These are phyloP conservation scores for Phialophora chinensis DNA, from an alignment of 2,329 filamentous ascomycete species.

Conservation along the genomic window DNA sequence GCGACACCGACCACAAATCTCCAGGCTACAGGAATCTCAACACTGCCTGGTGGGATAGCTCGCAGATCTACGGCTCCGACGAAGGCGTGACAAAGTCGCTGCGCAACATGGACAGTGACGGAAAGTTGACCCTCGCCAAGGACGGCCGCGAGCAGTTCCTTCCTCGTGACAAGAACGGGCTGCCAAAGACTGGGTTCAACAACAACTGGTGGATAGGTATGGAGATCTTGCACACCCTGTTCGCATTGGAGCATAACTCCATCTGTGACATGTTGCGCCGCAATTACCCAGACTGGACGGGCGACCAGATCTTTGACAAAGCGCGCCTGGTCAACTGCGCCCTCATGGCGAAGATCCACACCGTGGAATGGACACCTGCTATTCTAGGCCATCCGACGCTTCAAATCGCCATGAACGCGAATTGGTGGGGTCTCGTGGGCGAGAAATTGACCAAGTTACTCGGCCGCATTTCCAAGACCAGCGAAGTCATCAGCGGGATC, in stretches of 20 bases:
- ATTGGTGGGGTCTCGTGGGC: conserved; percentile 56
- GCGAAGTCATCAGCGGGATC: conserved; percentile 51
- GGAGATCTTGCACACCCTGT: conserved; percentile 55
- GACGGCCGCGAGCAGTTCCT: conserved; percentile 45
- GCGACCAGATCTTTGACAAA: conserved; percentile 54
- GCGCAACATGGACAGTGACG: conserved; percentile 46
- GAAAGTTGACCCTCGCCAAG: conserved; percentile 49
- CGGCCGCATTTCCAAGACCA: conserved; percentile 50
- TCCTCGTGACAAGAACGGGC: conserved; percentile 47
- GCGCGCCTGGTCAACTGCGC: conserved; percentile 54
- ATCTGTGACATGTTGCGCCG: conserved; percentile 50
- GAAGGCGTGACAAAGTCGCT: conserved; percentile 48
- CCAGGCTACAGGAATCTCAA: conserved; percentile 53
- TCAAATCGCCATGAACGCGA: conserved; percentile 53
- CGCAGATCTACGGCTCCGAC: conserved; percentile 54
- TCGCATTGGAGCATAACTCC: conserved; percentile 55
- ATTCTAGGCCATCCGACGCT: conserved; percentile 54
- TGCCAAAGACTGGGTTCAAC: conserved; percentile 51
- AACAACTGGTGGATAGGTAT: conserved; percentile 57
- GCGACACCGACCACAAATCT: conserved; percentile 46
- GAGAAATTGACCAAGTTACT: conserved; percentile 51
- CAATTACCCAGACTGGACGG: conserved; percentile 48
- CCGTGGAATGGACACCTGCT: conserved; percentile 57
- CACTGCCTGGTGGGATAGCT: conserved; percentile 57
- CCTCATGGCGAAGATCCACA: conserved; percentile 59